phyloP scores from a whole-genome alignment of 2,329 filamentous ascomycete genomes.

The Aspergillus phoenicis region DNA sequence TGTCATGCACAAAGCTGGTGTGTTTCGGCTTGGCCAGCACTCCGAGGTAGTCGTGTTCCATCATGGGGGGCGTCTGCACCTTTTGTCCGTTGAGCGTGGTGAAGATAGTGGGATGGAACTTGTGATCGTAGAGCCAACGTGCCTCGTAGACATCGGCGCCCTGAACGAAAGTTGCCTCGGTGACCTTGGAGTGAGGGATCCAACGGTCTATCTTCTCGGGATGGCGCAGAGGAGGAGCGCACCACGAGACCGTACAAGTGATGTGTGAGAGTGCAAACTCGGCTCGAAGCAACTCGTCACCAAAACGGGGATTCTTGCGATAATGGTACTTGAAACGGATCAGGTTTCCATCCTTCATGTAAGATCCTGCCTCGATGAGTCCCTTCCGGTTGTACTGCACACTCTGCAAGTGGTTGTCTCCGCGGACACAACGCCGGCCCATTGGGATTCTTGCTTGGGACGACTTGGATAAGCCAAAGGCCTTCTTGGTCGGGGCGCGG shows the following conservation, averaged over 20 bases:
- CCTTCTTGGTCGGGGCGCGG: constrained; percentile 28
- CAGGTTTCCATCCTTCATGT: constrained; percentile 55
- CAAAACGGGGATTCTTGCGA: constrained; percentile 56
- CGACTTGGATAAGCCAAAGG: constrained; percentile 28
- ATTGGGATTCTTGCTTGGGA: constrained; percentile 44
- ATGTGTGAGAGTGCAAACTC: constrained; percentile 59
- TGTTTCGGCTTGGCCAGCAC: constrained; percentile 48
- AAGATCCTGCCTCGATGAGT: constrained; percentile 57
- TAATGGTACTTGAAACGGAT: constrained; percentile 59
- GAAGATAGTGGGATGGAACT: constrained; percentile 51
- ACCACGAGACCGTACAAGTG: constrained; percentile 58
- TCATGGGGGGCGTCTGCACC: constrained; percentile 58
- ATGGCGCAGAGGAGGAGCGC: constrained; percentile 53
- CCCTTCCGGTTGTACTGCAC: constrained; percentile 58
- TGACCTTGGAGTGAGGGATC: constrained; percentile 59
- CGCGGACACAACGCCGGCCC: constrained; percentile 51
- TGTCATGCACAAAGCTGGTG: constrained; percentile 52
- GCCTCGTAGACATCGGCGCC: constrained; percentile 56
- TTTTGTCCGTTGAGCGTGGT: constrained; percentile 54
- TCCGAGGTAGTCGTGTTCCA: constrained; percentile 50
- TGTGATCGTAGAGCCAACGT: constrained; percentile 53
- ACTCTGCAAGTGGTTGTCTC: constrained; percentile 49
- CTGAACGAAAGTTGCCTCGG: constrained; percentile 58
- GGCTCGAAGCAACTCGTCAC: constrained; percentile 58
- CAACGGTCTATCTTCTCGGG: constrained; percentile 56